A percentile compares a stretch with the other conserved stretches of the same genome.
phyloP scores from a whole-genome alignment of 192 early-diverging fungal species.

The Backusella westeae region DNA sequence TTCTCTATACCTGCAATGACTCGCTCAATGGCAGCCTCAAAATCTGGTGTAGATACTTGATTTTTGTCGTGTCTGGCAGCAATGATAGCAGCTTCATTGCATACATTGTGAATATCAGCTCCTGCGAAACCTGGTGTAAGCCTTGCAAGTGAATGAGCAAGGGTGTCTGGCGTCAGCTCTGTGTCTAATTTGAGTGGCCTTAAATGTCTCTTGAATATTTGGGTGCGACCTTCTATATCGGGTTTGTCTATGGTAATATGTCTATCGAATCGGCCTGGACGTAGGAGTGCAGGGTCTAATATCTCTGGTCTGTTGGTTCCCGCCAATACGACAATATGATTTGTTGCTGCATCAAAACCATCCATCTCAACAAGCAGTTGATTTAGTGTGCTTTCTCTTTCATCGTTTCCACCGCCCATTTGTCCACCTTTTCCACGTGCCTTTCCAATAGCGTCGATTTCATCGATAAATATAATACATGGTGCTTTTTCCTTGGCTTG shows the following conservation, averaged over 20 bases:
- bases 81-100: constrained; percentile 98
- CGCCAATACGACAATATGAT: constrained; percentile 94
- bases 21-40: constrained; percentile 97
- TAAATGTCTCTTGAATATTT: constrained; percentile 96
- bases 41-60: constrained; percentile 80
- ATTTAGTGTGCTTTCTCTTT: constrained; percentile 96
- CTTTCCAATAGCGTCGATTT: constrained; percentile 99
- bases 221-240: constrained; percentile 92
- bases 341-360: constrained; percentile 54
- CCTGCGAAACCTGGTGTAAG: constrained; percentile 98
- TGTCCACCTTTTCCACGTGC: constrained; percentile 83
- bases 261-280: constrained; percentile 97
- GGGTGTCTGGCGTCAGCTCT: constrained; percentile 67
- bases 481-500: constrained; percentile 96
- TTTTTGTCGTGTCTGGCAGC: constrained; percentile 82
- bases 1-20: constrained; percentile 98
- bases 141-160: constrained; percentile 85
- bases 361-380: constrained; percentile 82
- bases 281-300: constrained; percentile 90
- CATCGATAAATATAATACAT: constrained; percentile 99
- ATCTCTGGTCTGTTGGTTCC: constrained; percentile 99
- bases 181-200: constrained; percentile 88
- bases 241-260: constrained; percentile 97
- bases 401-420: constrained; percentile 89
- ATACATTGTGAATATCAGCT: constrained; percentile 97